phyloP scores from a whole-genome alignment of 2,329 filamentous ascomycete species.

The Exophiala spinifera region DNA sequence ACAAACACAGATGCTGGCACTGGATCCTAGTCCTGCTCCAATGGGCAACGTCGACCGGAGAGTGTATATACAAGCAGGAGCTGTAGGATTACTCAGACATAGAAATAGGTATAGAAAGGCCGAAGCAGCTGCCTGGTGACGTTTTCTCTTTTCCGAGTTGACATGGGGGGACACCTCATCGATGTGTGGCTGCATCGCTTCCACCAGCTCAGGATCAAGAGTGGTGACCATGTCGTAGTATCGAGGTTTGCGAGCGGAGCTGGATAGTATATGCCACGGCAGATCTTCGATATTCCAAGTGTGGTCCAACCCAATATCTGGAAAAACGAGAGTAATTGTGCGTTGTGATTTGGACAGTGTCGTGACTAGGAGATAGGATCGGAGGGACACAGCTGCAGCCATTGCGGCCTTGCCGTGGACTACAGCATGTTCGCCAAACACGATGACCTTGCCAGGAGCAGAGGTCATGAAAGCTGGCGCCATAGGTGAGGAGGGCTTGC shows the following conservation, averaged over 20 bases:
- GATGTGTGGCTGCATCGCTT: constrained; percentile 76
- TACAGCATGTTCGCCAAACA: constrained; percentile 97
- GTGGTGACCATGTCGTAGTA: constrained; percentile 87
- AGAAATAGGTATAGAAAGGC: constrained; percentile 92
- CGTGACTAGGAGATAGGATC: constrained; percentile 94
- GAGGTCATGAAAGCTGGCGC: constrained; percentile 96
- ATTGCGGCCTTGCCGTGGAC: constrained; percentile 96
- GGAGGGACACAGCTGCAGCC: constrained; percentile 88
- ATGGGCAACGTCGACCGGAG: constrained; percentile 92
- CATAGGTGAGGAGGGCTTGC: constrained; percentile 56
- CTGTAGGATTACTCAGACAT: constrained; percentile 75
- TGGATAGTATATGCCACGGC: constrained; percentile 79
- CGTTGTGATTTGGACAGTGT: constrained; percentile 88
- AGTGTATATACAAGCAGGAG: constrained; percentile 81
- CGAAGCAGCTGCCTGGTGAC: constrained; percentile 76
- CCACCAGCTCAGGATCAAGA: constrained; percentile 78
- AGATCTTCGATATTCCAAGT: constrained; percentile 92
- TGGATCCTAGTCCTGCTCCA: constrained; percentile 85
- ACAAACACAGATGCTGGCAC: constrained; percentile 91
- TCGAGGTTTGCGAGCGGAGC: constrained; percentile 82
- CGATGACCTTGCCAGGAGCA: constrained; percentile 95
- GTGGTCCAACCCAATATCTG: constrained; percentile 84
- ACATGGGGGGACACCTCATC: constrained; percentile 64
- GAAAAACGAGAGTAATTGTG: constrained; percentile 82
- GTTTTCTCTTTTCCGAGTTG: constrained; percentile 71